These are phyloP conservation scores for Myochromella boudieri DNA, from an alignment of 768 basidiomycete genomes.

Conservation along the genomic window DNA sequence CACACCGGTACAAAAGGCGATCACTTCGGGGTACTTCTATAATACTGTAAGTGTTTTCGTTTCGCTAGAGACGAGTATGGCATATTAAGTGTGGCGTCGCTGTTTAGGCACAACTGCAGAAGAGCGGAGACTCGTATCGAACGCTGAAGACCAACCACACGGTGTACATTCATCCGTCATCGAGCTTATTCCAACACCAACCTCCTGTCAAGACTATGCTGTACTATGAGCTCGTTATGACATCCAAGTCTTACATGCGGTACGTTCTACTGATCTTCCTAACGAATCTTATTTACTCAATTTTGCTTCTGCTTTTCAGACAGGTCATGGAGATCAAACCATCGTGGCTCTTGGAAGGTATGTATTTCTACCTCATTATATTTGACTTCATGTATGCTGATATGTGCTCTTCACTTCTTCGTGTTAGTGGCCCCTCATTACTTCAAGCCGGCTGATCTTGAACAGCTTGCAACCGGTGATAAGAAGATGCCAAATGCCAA, in stretches of 20 bases:
- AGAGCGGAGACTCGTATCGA: slow-evolving; percentile 95
- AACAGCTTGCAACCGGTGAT: slow-evolving; percentile 76
- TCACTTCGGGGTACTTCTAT: slow-evolving; percentile 95
- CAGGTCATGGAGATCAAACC: slow-evolving; percentile 99
- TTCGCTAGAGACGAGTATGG: not conserved
- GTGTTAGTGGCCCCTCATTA: slow-evolving; percentile 97
- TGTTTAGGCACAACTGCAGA: slow-evolving; percentile 81
- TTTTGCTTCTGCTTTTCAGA: slow-evolving; percentile 32
- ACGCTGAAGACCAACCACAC: slow-evolving; percentile 96
- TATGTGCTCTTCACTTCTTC: slow-evolving; percentile 8
- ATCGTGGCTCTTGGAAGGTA: slow-evolving; percentile 88
- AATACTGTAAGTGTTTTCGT: slow-evolving; percentile 64
- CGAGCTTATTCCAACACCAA: slow-evolving; percentile 91
- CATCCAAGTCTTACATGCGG: slow-evolving; percentile 95
- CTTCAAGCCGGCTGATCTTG: slow-evolving; percentile 84
- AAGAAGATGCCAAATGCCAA: slow-evolving; percentile 96
- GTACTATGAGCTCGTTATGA: slow-evolving; percentile 98
- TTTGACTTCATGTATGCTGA: slow-evolving; percentile 4
- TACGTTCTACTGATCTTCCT: slow-evolving; percentile 25
- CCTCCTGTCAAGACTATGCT: slow-evolving; percentile 88
- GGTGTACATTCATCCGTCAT: slow-evolving; percentile 95
- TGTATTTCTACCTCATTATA: slow-evolving; percentile 23
- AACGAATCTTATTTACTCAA: not conserved
- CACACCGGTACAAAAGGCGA: slow-evolving; percentile 90
- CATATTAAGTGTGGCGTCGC: not conserved